These are phyloP conservation scores for Tranzscheliella williamsii DNA, from an alignment of 1,284 basidiomycete species.

Conservation along the genomic window DNA sequence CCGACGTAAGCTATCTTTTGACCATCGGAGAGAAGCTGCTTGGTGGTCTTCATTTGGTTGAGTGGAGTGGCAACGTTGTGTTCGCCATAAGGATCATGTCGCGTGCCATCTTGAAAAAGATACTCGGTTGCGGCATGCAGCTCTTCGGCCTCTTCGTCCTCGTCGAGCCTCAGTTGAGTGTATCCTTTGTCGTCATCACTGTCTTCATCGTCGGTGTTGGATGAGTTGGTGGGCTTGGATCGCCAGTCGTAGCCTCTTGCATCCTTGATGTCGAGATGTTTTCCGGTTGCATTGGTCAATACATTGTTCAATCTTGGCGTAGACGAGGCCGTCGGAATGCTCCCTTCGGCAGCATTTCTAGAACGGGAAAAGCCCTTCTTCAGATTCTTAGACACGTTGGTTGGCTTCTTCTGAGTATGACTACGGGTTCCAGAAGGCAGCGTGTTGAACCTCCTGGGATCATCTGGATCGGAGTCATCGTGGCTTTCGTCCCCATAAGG, in stretches of 20 bases:
- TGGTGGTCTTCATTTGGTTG: conserved; percentile 59
- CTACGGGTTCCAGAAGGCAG: conserved; percentile 14
- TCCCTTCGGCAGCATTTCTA: background rate
- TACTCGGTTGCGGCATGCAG: conserved; percentile 57
- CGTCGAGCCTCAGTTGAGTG: conserved; percentile 58
- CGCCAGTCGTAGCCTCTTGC: conserved; percentile 59
- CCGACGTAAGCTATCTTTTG: conserved; percentile 61
- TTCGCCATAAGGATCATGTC: conserved; percentile 38
- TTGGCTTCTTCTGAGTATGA: conserved; percentile 4
- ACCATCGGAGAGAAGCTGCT: conserved; percentile 54
- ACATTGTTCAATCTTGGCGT: conserved; percentile 7
- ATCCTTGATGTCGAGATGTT: conserved; percentile 56
- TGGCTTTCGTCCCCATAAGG: conserved; percentile 34
- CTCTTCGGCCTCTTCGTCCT: conserved; percentile 57
- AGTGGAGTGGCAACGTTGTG: conserved; percentile 50
- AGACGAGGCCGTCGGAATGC: conserved; percentile 1
- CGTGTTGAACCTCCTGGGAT: conserved; percentile 27
- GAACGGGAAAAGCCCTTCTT: conserved; percentile 12
- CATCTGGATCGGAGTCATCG: conserved; percentile 36
- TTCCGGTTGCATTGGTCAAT: conserved; percentile 49
- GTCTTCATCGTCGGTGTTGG: conserved; percentile 27
- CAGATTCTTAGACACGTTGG: conserved; percentile 5
- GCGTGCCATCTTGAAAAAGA: conserved; percentile 52
- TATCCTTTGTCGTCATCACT: conserved; percentile 49
- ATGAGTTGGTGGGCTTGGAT: conserved; percentile 35